Evolutionary conservation across 495 filamentous ascomycete species (phyloP).

Genomic region (Lasiosphaeria miniovina): DNA sequence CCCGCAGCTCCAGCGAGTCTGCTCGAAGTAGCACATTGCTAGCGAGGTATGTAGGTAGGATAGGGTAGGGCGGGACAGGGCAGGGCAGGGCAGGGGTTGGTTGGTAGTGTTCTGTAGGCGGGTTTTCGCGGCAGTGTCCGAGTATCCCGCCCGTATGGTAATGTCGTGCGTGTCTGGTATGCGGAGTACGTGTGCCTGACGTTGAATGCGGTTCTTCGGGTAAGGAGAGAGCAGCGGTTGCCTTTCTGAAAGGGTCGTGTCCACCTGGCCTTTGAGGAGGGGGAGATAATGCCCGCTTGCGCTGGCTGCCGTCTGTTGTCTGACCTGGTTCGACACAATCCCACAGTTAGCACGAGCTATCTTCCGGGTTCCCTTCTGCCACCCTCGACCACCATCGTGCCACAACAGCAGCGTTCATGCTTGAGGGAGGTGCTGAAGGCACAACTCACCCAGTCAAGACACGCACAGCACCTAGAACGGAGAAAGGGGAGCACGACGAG

Average conservation of each 20-base stretch:
- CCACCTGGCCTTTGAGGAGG: too few relatives aligned
- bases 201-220: too few relatives aligned
- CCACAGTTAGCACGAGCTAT: conserved; percentile 11
- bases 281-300: too few relatives aligned
- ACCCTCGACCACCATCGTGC: neutral
- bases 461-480: neutral
- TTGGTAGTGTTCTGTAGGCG: neutral
- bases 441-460: neutral
- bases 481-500: neutral
- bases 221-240: too few relatives aligned
- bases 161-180: too few relatives aligned
- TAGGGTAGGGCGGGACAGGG: neutral
- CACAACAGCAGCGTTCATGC: conserved; percentile 12
- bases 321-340: conserved; percentile 9
- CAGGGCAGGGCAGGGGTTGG: neutral
- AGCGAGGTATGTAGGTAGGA: neutral
- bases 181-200: too few relatives aligned
- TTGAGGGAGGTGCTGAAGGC: neutral
- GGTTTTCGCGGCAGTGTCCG: too few relatives aligned
- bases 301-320: neutral
- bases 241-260: too few relatives aligned
- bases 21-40: conserved; percentile 65
- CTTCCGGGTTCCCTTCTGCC: neutral
- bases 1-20: conserved; percentile 64
- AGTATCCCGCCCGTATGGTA: too few relatives aligned